Percentiles rank a stretch among this genome's conserved stretches.
Conservation (phyloP, 495 filamentous ascomycete genomes). For the Amniculicola lignicola region DNA sequence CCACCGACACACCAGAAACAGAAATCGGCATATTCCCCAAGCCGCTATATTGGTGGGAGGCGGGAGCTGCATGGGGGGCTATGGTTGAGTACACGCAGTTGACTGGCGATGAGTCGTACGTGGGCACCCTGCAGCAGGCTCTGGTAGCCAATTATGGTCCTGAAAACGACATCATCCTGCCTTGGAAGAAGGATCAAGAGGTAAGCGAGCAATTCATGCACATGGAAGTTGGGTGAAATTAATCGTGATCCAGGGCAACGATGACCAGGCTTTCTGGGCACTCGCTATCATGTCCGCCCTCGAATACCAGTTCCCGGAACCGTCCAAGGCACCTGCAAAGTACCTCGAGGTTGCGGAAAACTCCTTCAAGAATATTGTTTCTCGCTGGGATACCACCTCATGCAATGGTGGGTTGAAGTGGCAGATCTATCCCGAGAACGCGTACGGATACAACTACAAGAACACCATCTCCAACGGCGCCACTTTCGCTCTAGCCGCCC, state of each 20-base stretch:
- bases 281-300: constrained; percentile 69
- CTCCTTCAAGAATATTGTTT: constrained; percentile 41
- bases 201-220: constrained; percentile 4
- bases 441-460: constrained; percentile 58
- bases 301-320: constrained; percentile 69
- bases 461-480: constrained; percentile 69
- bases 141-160: constrained; percentile 42
- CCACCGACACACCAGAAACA: constrained; percentile 3
- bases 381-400: constrained; percentile 49
- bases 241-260: constrained; percentile 51
- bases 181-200: constrained; percentile 28
- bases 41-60: constrained; percentile 46
- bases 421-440: constrained; percentile 54
- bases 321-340: constrained; percentile 49
- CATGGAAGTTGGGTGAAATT: not conserved
- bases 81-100: constrained; percentile 35
- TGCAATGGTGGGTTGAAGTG: constrained; percentile 56
- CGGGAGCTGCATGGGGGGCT: constrained; percentile 37
- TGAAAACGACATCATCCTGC: constrained; percentile 39
- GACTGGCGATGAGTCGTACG: constrained; percentile 39
- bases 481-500: constrained; percentile 65
- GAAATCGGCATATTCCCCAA: constrained; percentile 37
- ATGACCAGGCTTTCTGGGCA: constrained; percentile 81
- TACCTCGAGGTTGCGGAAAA: constrained; percentile 57
- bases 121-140: constrained; percentile 37